These are phyloP conservation scores for Papiliotrema fonsecae DNA, from an alignment of 1,284 basidiomycete species.

Conservation along the genomic window DNA sequence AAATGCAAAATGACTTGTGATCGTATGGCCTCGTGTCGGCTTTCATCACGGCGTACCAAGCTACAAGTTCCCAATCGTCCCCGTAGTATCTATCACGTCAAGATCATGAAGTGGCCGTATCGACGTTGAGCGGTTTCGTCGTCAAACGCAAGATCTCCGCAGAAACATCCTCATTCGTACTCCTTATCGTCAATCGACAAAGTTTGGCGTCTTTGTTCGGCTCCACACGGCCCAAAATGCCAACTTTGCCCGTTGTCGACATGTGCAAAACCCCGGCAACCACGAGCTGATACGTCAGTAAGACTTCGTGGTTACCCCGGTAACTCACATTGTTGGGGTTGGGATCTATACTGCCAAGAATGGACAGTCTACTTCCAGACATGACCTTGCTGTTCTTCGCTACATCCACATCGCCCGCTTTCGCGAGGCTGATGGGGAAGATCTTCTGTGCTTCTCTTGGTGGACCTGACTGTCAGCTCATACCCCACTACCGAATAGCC, in stretches of 20 bases:
- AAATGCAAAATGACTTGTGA: too few relatives aligned
- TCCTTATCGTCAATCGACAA: constrained; percentile 87
- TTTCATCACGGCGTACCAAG: too few relatives aligned
- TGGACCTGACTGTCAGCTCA: constrained; percentile 46
- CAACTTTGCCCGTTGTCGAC: constrained; percentile 82
- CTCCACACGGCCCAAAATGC: constrained; percentile 86
- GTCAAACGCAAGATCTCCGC: constrained; percentile 62
- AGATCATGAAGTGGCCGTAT: constrained; percentile 33
- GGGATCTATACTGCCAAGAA: constrained; percentile 76
- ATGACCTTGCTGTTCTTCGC: constrained; percentile 69
- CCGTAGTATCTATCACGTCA: neutral
- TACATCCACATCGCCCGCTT: constrained; percentile 66
- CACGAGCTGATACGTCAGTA: constrained; percentile 61
- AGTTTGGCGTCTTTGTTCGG: constrained; percentile 93
- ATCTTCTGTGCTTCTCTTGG: constrained; percentile 86
- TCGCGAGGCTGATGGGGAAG: constrained; percentile 70
- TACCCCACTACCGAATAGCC: neutral
- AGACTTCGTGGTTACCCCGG: too few relatives aligned
- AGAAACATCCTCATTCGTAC: constrained; percentile 90
- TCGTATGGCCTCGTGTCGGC: too few relatives aligned
- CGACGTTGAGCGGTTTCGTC: constrained; percentile 40
- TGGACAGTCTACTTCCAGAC: constrained; percentile 66
- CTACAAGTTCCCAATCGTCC: too few relatives aligned
- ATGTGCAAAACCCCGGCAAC: constrained; percentile 90
- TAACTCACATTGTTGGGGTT: constrained; percentile 57